These are phyloP conservation scores for Immersiella caudata DNA, from an alignment of 495 filamentous ascomycete genomes.

Conservation along the genomic window DNA sequence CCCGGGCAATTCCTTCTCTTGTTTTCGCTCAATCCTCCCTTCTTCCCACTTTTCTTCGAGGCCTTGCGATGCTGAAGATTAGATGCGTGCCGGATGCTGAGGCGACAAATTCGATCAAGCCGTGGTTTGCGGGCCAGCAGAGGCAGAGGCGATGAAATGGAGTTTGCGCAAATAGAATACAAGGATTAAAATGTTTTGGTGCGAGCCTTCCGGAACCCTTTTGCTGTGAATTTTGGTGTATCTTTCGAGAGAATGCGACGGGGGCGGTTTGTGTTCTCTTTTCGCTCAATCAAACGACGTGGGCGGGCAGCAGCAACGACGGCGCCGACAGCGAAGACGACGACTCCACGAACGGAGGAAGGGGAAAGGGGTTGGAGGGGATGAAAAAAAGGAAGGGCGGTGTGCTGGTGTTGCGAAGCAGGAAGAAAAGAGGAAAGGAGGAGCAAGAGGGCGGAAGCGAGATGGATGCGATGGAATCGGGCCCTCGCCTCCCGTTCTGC, in stretches of 20 bases:
- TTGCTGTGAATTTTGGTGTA: slow-evolving; percentile 22
- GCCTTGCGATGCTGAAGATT: slow-evolving; percentile 11
- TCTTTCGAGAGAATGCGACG: slow-evolving; percentile 34
- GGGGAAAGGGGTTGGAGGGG: slow-evolving; percentile 44
- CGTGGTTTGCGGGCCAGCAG: slow-evolving; percentile 12
- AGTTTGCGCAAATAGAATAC: slow-evolving; percentile 41
- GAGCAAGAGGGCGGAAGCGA: slow-evolving; percentile 39
- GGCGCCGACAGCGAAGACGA: slow-evolving; percentile 33
- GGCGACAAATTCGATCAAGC: slow-evolving; percentile 15
- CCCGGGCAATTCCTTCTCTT: slow-evolving; percentile 1
- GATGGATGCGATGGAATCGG: slow-evolving; percentile 25
- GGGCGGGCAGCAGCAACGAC: slow-evolving; percentile 36
- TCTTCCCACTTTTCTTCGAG: not conserved
- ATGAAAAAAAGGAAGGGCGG: slow-evolving; percentile 50
- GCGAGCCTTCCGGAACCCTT: slow-evolving; percentile 31
- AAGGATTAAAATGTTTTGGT: slow-evolving; percentile 43
- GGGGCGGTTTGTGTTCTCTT: slow-evolving; percentile 19
- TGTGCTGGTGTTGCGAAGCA: slow-evolving; percentile 40
- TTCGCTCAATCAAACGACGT: slow-evolving; percentile 30
- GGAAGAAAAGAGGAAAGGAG: slow-evolving; percentile 41
- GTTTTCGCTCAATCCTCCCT: not conserved
- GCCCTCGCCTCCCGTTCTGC: not conserved
- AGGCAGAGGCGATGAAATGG: slow-evolving; percentile 26
- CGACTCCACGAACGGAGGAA: slow-evolving; percentile 44
- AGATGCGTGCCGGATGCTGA: slow-evolving; percentile 2